These are phyloP conservation scores for Helminthosporium solani DNA, from an alignment of 2,329 filamentous ascomycete genomes.

Conservation along the genomic window DNA sequence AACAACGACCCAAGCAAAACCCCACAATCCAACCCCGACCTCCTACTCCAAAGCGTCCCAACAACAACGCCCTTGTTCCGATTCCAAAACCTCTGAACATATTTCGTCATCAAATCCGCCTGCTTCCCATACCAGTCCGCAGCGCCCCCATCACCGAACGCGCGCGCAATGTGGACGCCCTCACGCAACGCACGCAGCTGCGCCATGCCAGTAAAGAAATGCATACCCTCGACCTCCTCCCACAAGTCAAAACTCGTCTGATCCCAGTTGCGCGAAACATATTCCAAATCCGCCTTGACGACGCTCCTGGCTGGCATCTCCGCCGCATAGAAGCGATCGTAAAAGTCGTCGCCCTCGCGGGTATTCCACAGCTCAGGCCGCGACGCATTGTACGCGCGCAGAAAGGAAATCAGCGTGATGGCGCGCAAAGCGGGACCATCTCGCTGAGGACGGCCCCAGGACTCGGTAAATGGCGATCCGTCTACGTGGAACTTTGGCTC, in stretches of 20 bases:
- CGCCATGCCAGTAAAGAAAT: constrained; percentile 46
- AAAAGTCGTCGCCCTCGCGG: constrained; percentile 29
- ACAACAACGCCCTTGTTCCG: constrained; percentile 39
- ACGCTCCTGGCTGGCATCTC: constrained; percentile 40
- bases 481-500: constrained; percentile 48
- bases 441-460: constrained; percentile 48
- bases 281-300: constrained; percentile 50
- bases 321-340: constrained; percentile 40
- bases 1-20: constrained; percentile 43
- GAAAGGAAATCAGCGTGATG: constrained; percentile 45
- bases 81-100: constrained; percentile 43
- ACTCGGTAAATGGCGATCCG: constrained; percentile 38
- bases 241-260: constrained; percentile 47
- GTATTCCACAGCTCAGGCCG: constrained; percentile 40
- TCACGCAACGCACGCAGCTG: constrained; percentile 40
- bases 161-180: constrained; percentile 35
- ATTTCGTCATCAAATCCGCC: constrained; percentile 34
- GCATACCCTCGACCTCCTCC: constrained; percentile 48
- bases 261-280: constrained; percentile 46
- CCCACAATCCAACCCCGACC: constrained; percentile 42
- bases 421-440: constrained; percentile 48
- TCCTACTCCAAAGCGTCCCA: constrained; percentile 36
- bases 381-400: constrained; percentile 44
- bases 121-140: constrained; percentile 43
- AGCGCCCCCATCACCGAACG: constrained; percentile 41